Evolutionary conservation across 805 yeast species (phyloP).

Genomic region (Grigorovia yakushimaensis): DNA sequence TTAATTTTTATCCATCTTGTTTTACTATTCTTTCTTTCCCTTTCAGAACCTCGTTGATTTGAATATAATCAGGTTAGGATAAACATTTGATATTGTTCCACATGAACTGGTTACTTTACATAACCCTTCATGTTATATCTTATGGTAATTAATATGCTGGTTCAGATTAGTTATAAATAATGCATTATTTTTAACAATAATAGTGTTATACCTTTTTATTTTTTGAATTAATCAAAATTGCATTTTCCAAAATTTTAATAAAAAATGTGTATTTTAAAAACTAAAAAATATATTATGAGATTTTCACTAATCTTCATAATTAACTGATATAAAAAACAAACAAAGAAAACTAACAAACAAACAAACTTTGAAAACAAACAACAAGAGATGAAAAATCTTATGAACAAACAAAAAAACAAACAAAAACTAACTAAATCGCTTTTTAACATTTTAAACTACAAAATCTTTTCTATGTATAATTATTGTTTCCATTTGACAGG

Average conservation of each 20-base stretch:
- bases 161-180: not conserved
- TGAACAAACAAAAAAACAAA: not conserved
- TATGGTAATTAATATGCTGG: not conserved
- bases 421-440: not conserved
- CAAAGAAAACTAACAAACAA: not conserved
- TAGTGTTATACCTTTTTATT: not conserved
- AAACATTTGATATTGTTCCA: not conserved
- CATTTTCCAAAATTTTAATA: not conserved
- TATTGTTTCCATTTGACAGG: not conserved
- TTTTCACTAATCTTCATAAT: not conserved
- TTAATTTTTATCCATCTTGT: no score
- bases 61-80: not conserved
- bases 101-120: not conserved
- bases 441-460: not conserved
- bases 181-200: not conserved
- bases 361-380: not conserved
- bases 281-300: not conserved
- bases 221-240: not conserved
- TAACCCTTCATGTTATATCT: not conserved
- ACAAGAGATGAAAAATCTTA: not conserved
- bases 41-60: not conserved
- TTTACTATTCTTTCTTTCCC: not conserved
- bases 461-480: not conserved
- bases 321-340: not conserved
- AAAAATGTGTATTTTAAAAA: not conserved